Evolutionary conservation across 208 protist species (phyloP).

Genomic region (Lotmaria passim): DNA sequence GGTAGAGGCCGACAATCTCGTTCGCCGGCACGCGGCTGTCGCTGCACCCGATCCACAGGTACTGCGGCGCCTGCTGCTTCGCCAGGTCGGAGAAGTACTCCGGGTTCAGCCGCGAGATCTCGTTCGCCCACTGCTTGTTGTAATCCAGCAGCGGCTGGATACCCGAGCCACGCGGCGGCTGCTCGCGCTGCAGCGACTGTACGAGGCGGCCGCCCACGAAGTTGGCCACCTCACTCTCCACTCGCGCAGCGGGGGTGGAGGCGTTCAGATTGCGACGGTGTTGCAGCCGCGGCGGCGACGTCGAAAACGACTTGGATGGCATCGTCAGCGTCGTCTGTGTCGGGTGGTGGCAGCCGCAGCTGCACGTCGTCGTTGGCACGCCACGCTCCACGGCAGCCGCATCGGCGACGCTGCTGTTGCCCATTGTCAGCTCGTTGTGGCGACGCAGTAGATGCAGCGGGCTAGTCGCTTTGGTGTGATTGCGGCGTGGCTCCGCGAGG

Average conservation of each 20-base stretch:
- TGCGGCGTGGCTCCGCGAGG: slow-evolving; percentile 7
- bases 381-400: slow-evolving; percentile 1
- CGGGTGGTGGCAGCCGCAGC: slow-evolving; percentile 35
- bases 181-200: slow-evolving; percentile 62
- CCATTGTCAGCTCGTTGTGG: slow-evolving; percentile 9
- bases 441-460: slow-evolving; percentile 28
- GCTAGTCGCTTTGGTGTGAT: slow-evolving; percentile 17
- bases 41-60: slow-evolving; percentile 94
- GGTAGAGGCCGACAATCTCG: slow-evolving; percentile 87
- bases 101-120: slow-evolving; percentile 80
- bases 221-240: slow-evolving; percentile 31
- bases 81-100: slow-evolving; percentile 86
- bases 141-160: slow-evolving; percentile 86
- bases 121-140: slow-evolving; percentile 88
- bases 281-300: slow-evolving; percentile 7
- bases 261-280: not conserved
- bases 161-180: slow-evolving; percentile 67
- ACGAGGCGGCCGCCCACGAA: slow-evolving; percentile 54
- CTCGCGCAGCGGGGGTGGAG: not conserved
- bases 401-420: slow-evolving; percentile 17
- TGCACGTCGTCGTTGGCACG: slow-evolving; percentile 21
- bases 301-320: slow-evolving; percentile 29
- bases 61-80: slow-evolving; percentile 87
- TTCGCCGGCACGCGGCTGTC: slow-evolving; percentile 90
- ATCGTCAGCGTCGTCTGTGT: slow-evolving; percentile 18